These are phyloP conservation scores for Auricularia cornea DNA, from an alignment of 768 basidiomycete species.

Conservation along the genomic window DNA sequence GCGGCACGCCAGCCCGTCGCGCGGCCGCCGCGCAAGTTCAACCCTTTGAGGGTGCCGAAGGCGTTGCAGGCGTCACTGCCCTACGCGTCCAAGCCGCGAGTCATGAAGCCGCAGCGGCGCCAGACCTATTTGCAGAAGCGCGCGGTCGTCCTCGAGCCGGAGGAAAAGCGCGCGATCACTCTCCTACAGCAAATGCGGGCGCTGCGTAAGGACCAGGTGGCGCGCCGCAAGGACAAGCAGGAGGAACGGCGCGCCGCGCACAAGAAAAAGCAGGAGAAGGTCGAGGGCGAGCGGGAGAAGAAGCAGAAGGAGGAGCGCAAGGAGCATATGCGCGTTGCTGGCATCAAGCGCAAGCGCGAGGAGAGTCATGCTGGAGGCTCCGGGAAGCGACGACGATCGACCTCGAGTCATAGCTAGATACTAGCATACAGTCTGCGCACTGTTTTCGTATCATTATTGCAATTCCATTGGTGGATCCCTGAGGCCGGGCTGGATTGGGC, in stretches of 20 bases:
- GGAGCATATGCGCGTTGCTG: constrained; percentile 62
- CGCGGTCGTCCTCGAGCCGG: constrained; percentile 90
- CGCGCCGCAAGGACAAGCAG: constrained; percentile 76
- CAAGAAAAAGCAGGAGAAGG: constrained; percentile 65
- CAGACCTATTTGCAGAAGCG: constrained; percentile 91
- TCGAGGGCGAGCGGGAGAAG: constrained; percentile 49
- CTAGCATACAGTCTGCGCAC: too few species aligned
- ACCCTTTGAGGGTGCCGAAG: constrained; percentile 78
- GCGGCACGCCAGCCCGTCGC: constrained; percentile 42
- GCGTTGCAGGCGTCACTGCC: constrained; percentile 88
- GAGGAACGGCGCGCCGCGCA: constrained; percentile 61
- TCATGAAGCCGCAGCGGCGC: constrained; percentile 62
- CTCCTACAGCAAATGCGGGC: constrained; percentile 91
- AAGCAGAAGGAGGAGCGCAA: constrained; percentile 73
- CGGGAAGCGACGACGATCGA: not conserved
- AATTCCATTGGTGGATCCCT: too few species aligned
- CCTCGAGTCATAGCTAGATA: not conserved
- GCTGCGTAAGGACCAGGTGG: constrained; percentile 80
- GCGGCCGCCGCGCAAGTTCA: constrained; percentile 77
- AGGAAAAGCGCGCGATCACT: constrained; percentile 87
- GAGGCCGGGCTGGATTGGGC: too few species aligned
- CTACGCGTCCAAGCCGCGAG: constrained; percentile 85
- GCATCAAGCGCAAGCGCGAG: constrained; percentile 65
- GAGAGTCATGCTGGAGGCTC: constrained; percentile 8
- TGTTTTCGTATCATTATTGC: too few species aligned